These are phyloP conservation scores for Sarocladium strictum DNA, from an alignment of 2,329 filamentous ascomycete genomes.

Conservation along the genomic window DNA sequence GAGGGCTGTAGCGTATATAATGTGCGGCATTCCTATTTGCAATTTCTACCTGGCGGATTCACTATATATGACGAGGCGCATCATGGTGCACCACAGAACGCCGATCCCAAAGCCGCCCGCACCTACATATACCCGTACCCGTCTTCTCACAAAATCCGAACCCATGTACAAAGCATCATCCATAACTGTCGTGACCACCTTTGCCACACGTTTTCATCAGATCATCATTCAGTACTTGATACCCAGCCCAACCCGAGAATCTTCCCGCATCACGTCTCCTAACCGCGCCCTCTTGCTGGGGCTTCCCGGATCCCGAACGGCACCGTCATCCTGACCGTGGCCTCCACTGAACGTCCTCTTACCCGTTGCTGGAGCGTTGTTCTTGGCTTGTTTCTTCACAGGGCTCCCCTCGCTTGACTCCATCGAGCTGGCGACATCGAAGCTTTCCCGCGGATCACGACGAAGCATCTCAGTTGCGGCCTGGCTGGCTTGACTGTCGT, in stretches of 20 bases:
- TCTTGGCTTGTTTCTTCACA: conserved; percentile 30
- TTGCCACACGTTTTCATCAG: neutral
- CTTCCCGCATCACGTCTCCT: conserved; percentile 31
- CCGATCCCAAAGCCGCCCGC: neutral
- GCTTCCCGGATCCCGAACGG: conserved; percentile 49
- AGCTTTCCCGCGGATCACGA: conserved; percentile 47
- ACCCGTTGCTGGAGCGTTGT: neutral
- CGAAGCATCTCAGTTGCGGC: conserved; percentile 71
- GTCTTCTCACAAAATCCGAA: neutral
- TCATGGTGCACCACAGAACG: neutral
- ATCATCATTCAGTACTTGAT: conserved; percentile 39
- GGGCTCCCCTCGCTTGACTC: conserved; percentile 39
- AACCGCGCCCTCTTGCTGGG: conserved; percentile 47
- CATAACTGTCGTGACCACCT: neutral
- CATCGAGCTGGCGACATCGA: conserved; percentile 39
- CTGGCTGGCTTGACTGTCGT: conserved; percentile 71
- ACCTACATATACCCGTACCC: neutral
- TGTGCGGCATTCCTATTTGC: neutral
- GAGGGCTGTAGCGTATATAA: neutral
- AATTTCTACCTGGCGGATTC: neutral
- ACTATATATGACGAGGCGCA: neutral
- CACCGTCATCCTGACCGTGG: conserved; percentile 23
- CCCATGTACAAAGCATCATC: neutral
- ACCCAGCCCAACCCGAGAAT: conserved; percentile 41
- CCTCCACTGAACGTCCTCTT: conserved; percentile 38